Base-by-base conservation (phyloP, 805 yeast genomes). In the Yarrowia sp. region DNA sequence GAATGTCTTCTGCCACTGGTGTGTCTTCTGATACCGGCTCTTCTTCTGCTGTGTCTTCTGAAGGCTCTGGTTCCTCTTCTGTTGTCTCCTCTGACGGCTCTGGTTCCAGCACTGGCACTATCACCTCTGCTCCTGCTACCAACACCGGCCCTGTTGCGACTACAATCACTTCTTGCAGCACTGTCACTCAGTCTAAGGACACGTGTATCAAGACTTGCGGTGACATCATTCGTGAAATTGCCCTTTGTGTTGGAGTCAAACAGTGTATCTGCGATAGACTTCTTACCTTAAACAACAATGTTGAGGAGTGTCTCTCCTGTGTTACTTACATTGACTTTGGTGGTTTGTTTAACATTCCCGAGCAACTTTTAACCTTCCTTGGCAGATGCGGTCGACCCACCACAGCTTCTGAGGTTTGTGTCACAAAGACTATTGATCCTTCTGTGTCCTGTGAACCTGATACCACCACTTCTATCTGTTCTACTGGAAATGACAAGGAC, bases 391-490 rank as follows among this genome's bases (percentile, higher is more conserved):
- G 41, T n/a, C 40, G 59, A 16, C 44, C 59, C 22, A 36, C 44
- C 7, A 52, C 59, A 11, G 59, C 59, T 14, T 14, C 36, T 7
- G 58, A 49, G 30, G 58, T 52, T 4, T 36, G 44, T 36, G 44
- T 52, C 10, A 36, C 59, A 6, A 52, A 24, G 33, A 56, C 62
- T 19, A 32, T 56, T 17, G 62, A 32, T 12, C 49, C 62, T 11
- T 17, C 36, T 6, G 21, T 54, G n/a, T 38, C 62, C 1, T 56
- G 62, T 21, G 40, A 28, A 49, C 62, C 62, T 12, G 62, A 56
- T 6, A 28, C 30, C 12, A 41, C 62, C 16, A 12, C 62, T 4
- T 41, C 49, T 14, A 56, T 28, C 10, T 56, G 62, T 12, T 41
- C 49, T 8, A 28, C 30, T 3, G 7, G 10, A 14, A 56, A 41